Base-by-base conservation (phyloP, 2,329 filamentous ascomycete genomes). In the Pseudogymnoascus sp. region DNA sequence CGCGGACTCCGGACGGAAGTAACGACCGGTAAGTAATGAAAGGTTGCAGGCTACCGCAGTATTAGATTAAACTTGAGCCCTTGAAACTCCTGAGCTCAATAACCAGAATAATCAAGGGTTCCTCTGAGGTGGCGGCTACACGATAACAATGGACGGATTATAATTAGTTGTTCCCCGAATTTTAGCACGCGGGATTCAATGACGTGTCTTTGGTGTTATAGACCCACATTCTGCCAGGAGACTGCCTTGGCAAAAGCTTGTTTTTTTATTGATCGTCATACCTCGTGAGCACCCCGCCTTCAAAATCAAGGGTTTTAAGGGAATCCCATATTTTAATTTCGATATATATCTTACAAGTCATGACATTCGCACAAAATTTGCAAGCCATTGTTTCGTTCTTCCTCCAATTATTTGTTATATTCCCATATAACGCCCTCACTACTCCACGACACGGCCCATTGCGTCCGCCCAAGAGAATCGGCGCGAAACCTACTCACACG, bases 391-490 rank as follows among this genome's bases (percentile, higher is more conserved):
- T 69, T n/a, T 49, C 56, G 7, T 61, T 69, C 11, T 62, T 72
- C 16, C 69, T 72, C 46, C 73, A 75, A 63, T 49, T 69, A 16
- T 70, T 72, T 31, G 63, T 74, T 38, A 68, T 71, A 23, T 70
- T 75, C 31, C 73, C 73, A 2, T 69, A 70, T 23, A 70, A 67
- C 63, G 71, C 72, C 5, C 62, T 72, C 23, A 73, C 71, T 5
- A 71, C 69, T 3, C 67, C 63, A 9, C 68, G 72, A 38, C 69
- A 71, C 31, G 64, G 60, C 16, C 62, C 63, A 5, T n/a, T 66
- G 14, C 40, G 64, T 34, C 59, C 49, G 12, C n/a, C 38, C 16
- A 43, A 34, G 14, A 65, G 63, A 38, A 16, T 37, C 5, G 11
- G 23, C 28, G 12, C 23, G 9, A 59, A 34, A 37, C 12, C 53